Percentiles rank a stretch among this genome's conserved stretches.
Conservation (phyloP, 148 eudicot genomes). For the Polygonum maritimum region DNA sequence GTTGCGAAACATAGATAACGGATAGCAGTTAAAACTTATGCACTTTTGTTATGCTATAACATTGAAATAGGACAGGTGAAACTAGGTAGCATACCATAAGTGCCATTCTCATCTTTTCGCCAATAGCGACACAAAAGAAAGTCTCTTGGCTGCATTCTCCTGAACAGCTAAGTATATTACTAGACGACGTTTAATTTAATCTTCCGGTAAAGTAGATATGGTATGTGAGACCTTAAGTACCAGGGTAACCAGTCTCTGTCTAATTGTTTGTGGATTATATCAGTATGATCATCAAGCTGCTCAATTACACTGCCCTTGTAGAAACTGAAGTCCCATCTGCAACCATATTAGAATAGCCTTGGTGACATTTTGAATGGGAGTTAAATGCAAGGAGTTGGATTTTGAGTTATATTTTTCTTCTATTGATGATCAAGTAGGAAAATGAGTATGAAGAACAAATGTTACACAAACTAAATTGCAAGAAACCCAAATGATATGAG, state of each 20-base stretch:
- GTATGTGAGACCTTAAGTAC: conserved; percentile 15
- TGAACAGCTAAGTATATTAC: conserved; percentile 13
- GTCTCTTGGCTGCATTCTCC: conserved; percentile 64
- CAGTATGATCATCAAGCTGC: conserved; percentile 73
- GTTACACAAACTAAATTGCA: neutral
- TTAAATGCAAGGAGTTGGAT: too few species aligned
- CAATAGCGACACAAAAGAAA: conserved; percentile 56
- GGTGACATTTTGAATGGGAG: too few species aligned
- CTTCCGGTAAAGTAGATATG: neutral
- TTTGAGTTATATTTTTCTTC: too few species aligned
- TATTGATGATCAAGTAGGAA: too few species aligned
- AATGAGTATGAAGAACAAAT: neutral
- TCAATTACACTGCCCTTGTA: conserved; percentile 49
- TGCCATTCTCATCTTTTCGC: conserved; percentile 78
- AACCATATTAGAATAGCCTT: too few species aligned
- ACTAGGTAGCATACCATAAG: conserved; percentile 37
- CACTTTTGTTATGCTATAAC: neutral
- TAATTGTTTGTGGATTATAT: conserved; percentile 49
- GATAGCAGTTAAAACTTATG: neutral
- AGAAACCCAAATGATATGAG: neutral
- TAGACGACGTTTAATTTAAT: neutral
- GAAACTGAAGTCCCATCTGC: conserved; percentile 80
- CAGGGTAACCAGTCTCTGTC: conserved; percentile 54
- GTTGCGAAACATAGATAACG: conserved; percentile 9
- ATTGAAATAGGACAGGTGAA: neutral